Evolutionary conservation across 176 grass and related monocot genomes (phyloP), one percentile per base, ranked within the genome.

Genomic region (Poa pratensis): DNA sequence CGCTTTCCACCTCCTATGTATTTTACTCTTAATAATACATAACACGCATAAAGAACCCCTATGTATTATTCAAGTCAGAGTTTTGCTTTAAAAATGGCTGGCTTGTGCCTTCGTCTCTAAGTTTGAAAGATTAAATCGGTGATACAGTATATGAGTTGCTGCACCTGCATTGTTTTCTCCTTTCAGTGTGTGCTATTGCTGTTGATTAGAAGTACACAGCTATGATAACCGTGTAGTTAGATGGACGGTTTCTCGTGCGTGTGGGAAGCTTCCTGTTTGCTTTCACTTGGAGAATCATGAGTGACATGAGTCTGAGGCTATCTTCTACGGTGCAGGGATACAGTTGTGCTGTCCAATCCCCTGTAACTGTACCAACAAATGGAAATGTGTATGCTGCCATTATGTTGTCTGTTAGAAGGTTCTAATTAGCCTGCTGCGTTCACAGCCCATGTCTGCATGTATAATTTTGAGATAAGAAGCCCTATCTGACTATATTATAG

Each of bases 261-360:
- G 55, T 52, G 17, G 55, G 42, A 23, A 87, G 69, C 30, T 86
- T 28, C 22, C 55, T 55, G 24, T 16, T 13, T 73, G 30, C 30
- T 54, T 79, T 75, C 13, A 9, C 46, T 22, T 23, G 17, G n/a
- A 30, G 20, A n/a, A 23, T 28, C 23, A 74, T 27, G 45, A 30
- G 30, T 30, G 30, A 30, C 30, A 30, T 30, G 30, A 73, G 43
- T 50, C 18, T 1, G 28, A 23, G 30, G 17, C 3, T 81, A 51
- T 54, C 77, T 74, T 64, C 40, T 80, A 64, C 8, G 9, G 59
- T 30, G 59, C 49, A 80, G 42, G 43, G 45, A 54, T 37, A 37
- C 23, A 68, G 9, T 67, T 50, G 28, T 9, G 61, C 12, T 68
- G 45, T 68, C 19, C 79, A 52, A 81, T 37, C 45, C 51, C 18